Evolutionary conservation across 176 grass and related monocot species (phyloP), one percentile per base, ranked within the genome.

Genomic region (Oryza meyeriana): DNA sequence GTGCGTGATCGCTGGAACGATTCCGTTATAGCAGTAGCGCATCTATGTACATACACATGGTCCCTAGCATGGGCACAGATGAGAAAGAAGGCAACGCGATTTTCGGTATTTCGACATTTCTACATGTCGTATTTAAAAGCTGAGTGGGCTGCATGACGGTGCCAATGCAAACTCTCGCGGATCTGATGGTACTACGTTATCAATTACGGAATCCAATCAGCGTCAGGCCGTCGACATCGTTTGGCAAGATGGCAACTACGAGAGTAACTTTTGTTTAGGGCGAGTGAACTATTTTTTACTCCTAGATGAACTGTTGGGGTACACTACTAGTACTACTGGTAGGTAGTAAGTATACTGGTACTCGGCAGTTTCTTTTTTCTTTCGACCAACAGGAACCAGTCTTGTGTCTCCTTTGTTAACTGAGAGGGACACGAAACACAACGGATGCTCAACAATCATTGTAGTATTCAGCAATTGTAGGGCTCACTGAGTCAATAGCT

Each of bases 21-120:
- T 76, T 33, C 30, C 77, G 52, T 8, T 58, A 24, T 58, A 58
- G 52, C 35, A 48, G 69, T 22, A 10, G 20, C 22, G 9, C 39
- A 30, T 73, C 34, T 84, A 28, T 88, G 70, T 47, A 69, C n/a
- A 79, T 75, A 79, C 10, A 55, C 8, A 9, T 41, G 16, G 66
- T 39, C 66, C 47, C 39, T 81, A 9, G 47, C 33, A 14, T 22
- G 42, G 26, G n/a, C 39, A 33, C 30, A 10, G 22, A 72, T 82
- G 79, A 62, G 68, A 44, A 81, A 72, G 26, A 32, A 44, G 79
- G 10, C 71, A 72, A 55, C 36, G 35, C 35, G 16, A 59, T 10
- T 50, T 35, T 61, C 52, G 5, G 47, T 50, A 42, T 42, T 35
- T 34, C 11, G 30, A 57, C 12, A 0, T 42, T 12, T 34, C 72